Evolutionary conservation across 2,329 filamentous ascomycete species (phyloP).

Genomic region (Periconia macrospinosa): DNA sequence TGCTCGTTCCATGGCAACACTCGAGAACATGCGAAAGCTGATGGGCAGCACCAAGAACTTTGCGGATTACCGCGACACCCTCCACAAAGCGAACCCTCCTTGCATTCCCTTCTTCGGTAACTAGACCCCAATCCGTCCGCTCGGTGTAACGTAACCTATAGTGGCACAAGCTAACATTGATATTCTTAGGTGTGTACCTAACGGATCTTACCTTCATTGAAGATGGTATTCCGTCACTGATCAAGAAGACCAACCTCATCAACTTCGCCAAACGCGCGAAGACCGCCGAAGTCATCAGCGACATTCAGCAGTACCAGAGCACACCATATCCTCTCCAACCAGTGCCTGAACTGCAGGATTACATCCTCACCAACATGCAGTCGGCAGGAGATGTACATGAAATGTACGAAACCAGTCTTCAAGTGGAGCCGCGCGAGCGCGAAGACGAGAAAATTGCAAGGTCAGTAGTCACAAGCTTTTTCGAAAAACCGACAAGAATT

Average conservation of each 20-base stretch:
- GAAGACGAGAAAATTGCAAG: constrained; percentile 99
- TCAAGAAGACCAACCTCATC: constrained; percentile 95
- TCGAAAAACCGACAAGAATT: constrained; percentile 4
- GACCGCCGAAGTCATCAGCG: constrained; percentile 95
- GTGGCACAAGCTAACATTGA: constrained; percentile 17
- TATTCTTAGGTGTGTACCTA: constrained; percentile 78
- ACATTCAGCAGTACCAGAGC: constrained; percentile 98
- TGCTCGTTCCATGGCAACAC: constrained; percentile 73
- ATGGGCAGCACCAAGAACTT: constrained; percentile 99
- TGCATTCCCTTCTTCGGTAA: constrained; percentile 98
- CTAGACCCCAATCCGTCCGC: constrained; percentile 22
- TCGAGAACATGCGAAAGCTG: constrained; percentile 89
- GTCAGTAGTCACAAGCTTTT: constrained; percentile 52
- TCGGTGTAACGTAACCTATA: neutral
- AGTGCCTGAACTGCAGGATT: constrained; percentile 91
- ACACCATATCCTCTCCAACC: constrained; percentile 91
- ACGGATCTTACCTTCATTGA: constrained; percentile 99
- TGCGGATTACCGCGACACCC: constrained; percentile 88
- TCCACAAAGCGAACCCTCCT: constrained; percentile 91
- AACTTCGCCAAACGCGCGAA: constrained; percentile 99
- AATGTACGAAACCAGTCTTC: constrained; percentile 97
- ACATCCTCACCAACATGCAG: constrained; percentile 95
- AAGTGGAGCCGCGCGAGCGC: constrained; percentile 89
- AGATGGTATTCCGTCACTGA: constrained; percentile 93
- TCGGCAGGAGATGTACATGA: constrained; percentile 94